A percentile compares a stretch with the other conserved stretches of the same genome.
These are phyloP conservation scores for Xylaria acuta DNA, from an alignment of 495 filamentous ascomycete species.

Conservation along the genomic window DNA sequence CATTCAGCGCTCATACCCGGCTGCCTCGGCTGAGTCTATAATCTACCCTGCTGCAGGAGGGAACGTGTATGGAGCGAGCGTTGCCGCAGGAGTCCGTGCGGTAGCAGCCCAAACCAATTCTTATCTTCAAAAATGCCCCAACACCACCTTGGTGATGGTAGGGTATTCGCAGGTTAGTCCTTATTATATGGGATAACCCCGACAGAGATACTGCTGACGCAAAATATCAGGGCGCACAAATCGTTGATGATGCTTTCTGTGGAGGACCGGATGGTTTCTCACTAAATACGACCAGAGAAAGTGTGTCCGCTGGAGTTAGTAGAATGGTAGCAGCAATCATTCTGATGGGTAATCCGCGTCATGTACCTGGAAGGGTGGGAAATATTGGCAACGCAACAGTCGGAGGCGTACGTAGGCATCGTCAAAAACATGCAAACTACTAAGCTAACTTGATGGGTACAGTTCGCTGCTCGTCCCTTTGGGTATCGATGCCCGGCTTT, in stretches of 20 bases:
- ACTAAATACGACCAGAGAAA: slow-evolving; percentile 52
- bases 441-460: slow-evolving; percentile 3
- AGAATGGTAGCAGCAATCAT: slow-evolving; percentile 63
- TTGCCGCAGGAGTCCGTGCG: slow-evolving; percentile 54
- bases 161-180: slow-evolving; percentile 62
- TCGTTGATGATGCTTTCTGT: slow-evolving; percentile 66
- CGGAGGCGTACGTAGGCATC: slow-evolving; percentile 56
- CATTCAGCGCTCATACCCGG: slow-evolving; percentile 53
- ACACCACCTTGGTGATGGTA: slow-evolving; percentile 60
- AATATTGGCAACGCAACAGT: slow-evolving; percentile 63
- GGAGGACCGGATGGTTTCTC: slow-evolving; percentile 61
- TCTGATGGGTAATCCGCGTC: slow-evolving; percentile 65
- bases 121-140: slow-evolving; percentile 58
- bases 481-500: slow-evolving; percentile 60
- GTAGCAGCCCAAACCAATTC: slow-evolving; percentile 59
- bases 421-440: not conserved
- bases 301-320: slow-evolving; percentile 52
- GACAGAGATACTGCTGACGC: not conserved
- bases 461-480: slow-evolving; percentile 63
- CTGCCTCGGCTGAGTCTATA: slow-evolving; percentile 62
- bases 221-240: slow-evolving; percentile 59
- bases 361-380: slow-evolving; percentile 57
- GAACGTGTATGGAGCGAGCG: slow-evolving; percentile 56
- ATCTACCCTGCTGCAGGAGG: slow-evolving; percentile 65
- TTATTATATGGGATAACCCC: not conserved